These are phyloP conservation scores for Prinsepia uniflora DNA, from an alignment of 306 rosid genomes.

Conservation along the genomic window DNA sequence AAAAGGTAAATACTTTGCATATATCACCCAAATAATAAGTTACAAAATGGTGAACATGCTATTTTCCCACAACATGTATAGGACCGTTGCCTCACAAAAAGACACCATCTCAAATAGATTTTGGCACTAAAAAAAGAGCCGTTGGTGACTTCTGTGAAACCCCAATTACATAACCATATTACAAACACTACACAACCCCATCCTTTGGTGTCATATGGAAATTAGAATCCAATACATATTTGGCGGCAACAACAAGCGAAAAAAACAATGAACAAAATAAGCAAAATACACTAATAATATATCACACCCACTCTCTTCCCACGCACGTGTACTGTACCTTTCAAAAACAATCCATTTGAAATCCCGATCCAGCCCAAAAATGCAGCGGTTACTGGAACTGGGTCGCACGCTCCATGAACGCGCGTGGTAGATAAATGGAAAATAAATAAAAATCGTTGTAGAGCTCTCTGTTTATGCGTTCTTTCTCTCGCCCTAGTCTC, in stretches of 20 bases:
- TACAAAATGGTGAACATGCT: neutral
- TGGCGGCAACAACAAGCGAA: conserved; percentile 57
- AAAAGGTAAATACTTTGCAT: too few relatives aligned
- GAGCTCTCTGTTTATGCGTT: conserved; percentile 19
- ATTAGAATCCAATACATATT: conserved; percentile 33
- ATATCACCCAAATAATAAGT: neutral
- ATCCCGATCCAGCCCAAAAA: too few relatives aligned
- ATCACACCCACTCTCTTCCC: neutral
- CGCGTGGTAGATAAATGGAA: conserved; percentile 20
- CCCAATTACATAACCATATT: neutral
- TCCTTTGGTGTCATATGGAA: neutral
- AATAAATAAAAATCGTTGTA: conserved; percentile 17
- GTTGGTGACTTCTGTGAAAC: conserved; percentile 31
- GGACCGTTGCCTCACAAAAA: neutral
- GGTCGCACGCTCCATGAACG: neutral
- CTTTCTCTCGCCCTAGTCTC: conserved; percentile 52
- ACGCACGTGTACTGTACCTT: conserved; percentile 29
- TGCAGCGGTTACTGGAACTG: too few relatives aligned
- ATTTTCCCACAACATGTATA: neutral
- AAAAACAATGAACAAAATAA: neutral
- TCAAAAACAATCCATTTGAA: neutral
- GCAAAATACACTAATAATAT: conserved; percentile 2
- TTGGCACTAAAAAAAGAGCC: conserved; percentile 37
- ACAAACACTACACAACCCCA: neutral
- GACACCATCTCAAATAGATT: neutral